Percentiles rank a stretch among this genome's conserved stretches.
phyloP scores from a whole-genome alignment of 768 basidiomycete species.

The Vishniacozyma victoriae region DNA sequence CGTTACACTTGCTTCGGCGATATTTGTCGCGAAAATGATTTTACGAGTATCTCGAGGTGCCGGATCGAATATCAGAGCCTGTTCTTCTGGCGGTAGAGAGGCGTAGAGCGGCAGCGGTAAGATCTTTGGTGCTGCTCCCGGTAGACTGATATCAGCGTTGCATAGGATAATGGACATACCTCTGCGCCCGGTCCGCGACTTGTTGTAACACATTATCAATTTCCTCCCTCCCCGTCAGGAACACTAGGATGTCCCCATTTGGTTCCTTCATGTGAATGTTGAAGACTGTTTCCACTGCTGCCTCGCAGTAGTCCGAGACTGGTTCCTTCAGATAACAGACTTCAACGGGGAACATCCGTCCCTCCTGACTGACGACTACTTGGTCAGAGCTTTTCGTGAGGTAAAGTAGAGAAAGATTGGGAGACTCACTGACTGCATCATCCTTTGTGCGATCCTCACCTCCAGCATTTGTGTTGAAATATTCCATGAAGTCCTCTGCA shows the following conservation, averaged over 20 bases:
- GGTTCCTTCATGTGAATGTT: conserved; percentile 84
- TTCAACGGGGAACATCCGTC: conserved; percentile 91
- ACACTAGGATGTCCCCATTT: conserved; percentile 83
- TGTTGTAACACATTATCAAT: conserved; percentile 83
- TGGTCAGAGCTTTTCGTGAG: no score
- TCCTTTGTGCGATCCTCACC: conserved; percentile 48
- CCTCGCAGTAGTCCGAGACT: conserved; percentile 77
- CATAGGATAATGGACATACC: conserved; percentile 50
- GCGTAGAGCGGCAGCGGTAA: conserved; percentile 76
- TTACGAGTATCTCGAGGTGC: conserved; percentile 73
- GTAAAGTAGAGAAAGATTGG: background rate
- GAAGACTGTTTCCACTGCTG: conserved; percentile 87
- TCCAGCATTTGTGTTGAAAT: conserved; percentile 67
- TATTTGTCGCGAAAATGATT: conserved; percentile 88
- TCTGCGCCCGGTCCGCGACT: conserved; percentile 68
- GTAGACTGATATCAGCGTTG: conserved; percentile 49
- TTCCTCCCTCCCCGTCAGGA: conserved; percentile 92
- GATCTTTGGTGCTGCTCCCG: conserved; percentile 54
- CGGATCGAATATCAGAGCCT: conserved; percentile 75
- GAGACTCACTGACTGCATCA: conserved; percentile 58
- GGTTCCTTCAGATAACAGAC: conserved; percentile 70
- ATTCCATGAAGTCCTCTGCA: conserved; percentile 78
- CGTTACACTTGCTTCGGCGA: conserved; percentile 95
- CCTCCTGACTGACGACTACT: conserved; percentile 80
- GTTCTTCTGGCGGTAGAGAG: conserved; percentile 80